Evolutionary conservation across 345 rosid genomes (phyloP), one percentile per base, ranked within the genome.

Genomic region (Melastoma malabathricum): DNA sequence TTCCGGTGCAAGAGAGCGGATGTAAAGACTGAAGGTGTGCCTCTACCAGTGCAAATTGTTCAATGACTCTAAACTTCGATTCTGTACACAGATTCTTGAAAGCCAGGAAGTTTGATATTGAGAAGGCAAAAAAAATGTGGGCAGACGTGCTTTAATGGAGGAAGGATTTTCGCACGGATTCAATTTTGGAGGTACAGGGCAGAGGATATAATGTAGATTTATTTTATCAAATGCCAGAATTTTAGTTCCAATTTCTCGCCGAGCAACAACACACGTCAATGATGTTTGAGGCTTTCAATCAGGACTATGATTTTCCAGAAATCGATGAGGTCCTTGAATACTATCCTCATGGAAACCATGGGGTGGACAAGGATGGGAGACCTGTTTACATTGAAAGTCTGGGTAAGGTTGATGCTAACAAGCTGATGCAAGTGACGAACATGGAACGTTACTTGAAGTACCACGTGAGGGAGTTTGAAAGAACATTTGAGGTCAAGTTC

Each of bases 51-150:
- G 41, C 46, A 29, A 18, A 41, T 20, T 41, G 39, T 18, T 13
- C n/a, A 13, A 15, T 8, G 43, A 43, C 16, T 10, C 23, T 25
- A 47, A 18, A 52, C 14, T 5, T 16, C 13, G 6, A 15, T 20
- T 49, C 48, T 18, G 44, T 58, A 20, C 63, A 15, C 80, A 82
- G 90, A 39, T 89, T 89, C 59, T 71, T 89, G 55, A 76, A 64
- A 79, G 95, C 97, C 17, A 79, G 97, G 72, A 89, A 83, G 69
- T 89, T 79, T 48, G 97, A 86, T 27, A 44, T 75, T 1, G 96
- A 86, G 55, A 89, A 86, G 66, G 60, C 97, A 1, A 86, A 89
- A 76, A 86, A 81, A 63, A 86, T 86, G 95, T 89, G 97, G 97
- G 34, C 63, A 52, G 87, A 81, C 64, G 86, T 86, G 95, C 70